Evolutionary conservation across 2,329 filamentous ascomycete species (phyloP).

Genomic region (Diaporthe ilicicola): DNA sequence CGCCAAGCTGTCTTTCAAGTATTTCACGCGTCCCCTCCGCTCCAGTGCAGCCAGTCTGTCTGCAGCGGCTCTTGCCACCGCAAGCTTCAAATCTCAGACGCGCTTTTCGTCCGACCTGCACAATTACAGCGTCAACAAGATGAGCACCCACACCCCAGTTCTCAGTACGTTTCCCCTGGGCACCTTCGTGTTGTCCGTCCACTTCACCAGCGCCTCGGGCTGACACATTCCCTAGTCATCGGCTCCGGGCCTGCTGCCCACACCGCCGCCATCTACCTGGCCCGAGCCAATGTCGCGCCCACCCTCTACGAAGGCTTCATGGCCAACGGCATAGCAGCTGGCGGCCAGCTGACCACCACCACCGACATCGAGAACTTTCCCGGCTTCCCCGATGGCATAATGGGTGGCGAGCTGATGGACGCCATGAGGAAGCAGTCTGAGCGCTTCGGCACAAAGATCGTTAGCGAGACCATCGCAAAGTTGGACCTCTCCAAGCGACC

Average conservation of each 20-base stretch:
- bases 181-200: slow-evolving; percentile 26
- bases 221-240: slow-evolving; percentile 62
- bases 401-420: slow-evolving; percentile 91
- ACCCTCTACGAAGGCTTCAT: slow-evolving; percentile 98
- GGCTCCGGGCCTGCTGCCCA: slow-evolving; percentile 98
- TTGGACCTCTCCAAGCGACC: slow-evolving; percentile 85
- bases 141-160: slow-evolving; percentile 82
- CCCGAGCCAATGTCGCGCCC: slow-evolving; percentile 92
- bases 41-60: slow-evolving; percentile 78
- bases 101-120: slow-evolving; percentile 45
- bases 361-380: slow-evolving; percentile 99
- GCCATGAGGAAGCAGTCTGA: slow-evolving; percentile 92
- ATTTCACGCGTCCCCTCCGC: slow-evolving; percentile 78
- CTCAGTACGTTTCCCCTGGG: slow-evolving; percentile 71
- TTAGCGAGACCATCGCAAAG: slow-evolving; percentile 90
- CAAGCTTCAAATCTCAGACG: slow-evolving; percentile 62
- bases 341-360: slow-evolving; percentile 96
- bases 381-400: slow-evolving; percentile 89
- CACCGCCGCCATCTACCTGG: slow-evolving; percentile 95
- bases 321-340: slow-evolving; percentile 94
- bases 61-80: slow-evolving; percentile 73
- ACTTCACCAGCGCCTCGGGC: not conserved
- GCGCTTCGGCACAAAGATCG: slow-evolving; percentile 90
- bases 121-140: slow-evolving; percentile 63
- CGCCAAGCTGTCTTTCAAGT: slow-evolving; percentile 93